These are phyloP conservation scores for Dothideomycetidae sp. DNA, from an alignment of 2,329 filamentous ascomycete species.

Conservation along the genomic window DNA sequence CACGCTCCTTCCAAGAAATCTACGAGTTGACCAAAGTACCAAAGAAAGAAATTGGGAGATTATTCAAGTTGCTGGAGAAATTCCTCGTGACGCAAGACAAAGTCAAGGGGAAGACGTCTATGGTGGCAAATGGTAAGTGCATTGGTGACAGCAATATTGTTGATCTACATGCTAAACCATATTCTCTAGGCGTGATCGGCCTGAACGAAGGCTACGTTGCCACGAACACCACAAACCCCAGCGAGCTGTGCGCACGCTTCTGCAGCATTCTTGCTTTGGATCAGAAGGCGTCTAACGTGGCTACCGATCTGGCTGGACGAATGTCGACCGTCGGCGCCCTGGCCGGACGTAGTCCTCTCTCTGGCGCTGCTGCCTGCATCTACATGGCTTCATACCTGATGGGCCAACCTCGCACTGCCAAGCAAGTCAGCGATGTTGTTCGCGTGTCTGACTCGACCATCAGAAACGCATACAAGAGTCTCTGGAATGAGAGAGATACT, in stretches of 20 bases:
- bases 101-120: slow-evolving; percentile 29
- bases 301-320: slow-evolving; percentile 61
- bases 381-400: slow-evolving; percentile 89
- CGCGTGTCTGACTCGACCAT: slow-evolving; percentile 96
- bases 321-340: slow-evolving; percentile 66
- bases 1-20: slow-evolving; percentile 87
- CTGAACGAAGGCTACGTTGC: slow-evolving; percentile 12
- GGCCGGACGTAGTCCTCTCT: slow-evolving; percentile 84
- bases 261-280: slow-evolving; percentile 69
- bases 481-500: slow-evolving; percentile 60
- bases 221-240: slow-evolving; percentile 19
- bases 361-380: slow-evolving; percentile 87
- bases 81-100: slow-evolving; percentile 65
- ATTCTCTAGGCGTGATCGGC: slow-evolving; percentile 19
- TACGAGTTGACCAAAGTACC: slow-evolving; percentile 83
- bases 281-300: slow-evolving; percentile 64
- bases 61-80: slow-evolving; percentile 84
- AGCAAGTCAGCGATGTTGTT: slow-evolving; percentile 70
- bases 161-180: no score
- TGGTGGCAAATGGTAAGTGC: slow-evolving; percentile 36
- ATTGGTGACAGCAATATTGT: slow-evolving; percentile 3
- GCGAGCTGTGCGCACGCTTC: slow-evolving; percentile 65
- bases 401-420: slow-evolving; percentile 62
- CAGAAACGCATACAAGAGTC: slow-evolving; percentile 81
- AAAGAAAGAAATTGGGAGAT: slow-evolving; percentile 93